These are phyloP conservation scores for Heterobasidion annosum DNA, from an alignment of 1,284 basidiomycete species.

Conservation along the genomic window DNA sequence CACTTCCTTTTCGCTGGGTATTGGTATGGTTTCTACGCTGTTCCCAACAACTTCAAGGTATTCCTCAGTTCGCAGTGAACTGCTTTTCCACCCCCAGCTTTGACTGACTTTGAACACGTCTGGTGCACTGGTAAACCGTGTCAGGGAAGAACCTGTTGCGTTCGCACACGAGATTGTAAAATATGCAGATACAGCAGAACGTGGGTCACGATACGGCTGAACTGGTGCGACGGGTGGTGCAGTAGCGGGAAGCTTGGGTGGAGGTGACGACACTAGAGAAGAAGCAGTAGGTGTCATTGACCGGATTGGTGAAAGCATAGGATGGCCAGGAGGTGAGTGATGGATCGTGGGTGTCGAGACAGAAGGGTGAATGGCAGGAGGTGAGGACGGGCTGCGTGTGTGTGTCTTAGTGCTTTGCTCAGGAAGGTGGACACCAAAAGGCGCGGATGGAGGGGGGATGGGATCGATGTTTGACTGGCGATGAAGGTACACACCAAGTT, in stretches of 20 bases:
- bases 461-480: conserved; percentile 72
- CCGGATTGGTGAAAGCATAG: conserved; percentile 22
- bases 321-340: conserved; percentile 22
- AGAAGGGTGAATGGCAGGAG: conserved; percentile 3
- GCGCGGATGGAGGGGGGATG: conserved; percentile 36
- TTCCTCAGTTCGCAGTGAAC: conserved; percentile 51
- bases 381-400: conserved; percentile 8
- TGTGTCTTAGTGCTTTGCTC: conserved; percentile 1
- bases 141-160: conserved; percentile 74
- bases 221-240: conserved; percentile 34
- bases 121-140: conserved; percentile 78
- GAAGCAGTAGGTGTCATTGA: conserved; percentile 28
- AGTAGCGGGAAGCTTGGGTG: conserved; percentile 28
- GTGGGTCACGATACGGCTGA: conserved; percentile 72
- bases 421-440: conserved; percentile 8
- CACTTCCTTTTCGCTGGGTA: conserved; percentile 27
- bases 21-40: conserved; percentile 19
- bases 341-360: conserved; percentile 20
- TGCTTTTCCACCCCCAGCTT: conserved; percentile 80
- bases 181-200: conserved; percentile 59
- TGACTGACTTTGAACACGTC: conserved; percentile 77
- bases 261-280: conserved; percentile 11
- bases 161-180: conserved; percentile 81
- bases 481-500: conserved; percentile 88
- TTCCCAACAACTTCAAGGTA: conserved; percentile 40